Evolutionary conservation across 2,329 filamentous ascomycete genomes (phyloP), one percentile per base, ranked within the genome.

Genomic region (Calonectria pseudoreteaudii): DNA sequence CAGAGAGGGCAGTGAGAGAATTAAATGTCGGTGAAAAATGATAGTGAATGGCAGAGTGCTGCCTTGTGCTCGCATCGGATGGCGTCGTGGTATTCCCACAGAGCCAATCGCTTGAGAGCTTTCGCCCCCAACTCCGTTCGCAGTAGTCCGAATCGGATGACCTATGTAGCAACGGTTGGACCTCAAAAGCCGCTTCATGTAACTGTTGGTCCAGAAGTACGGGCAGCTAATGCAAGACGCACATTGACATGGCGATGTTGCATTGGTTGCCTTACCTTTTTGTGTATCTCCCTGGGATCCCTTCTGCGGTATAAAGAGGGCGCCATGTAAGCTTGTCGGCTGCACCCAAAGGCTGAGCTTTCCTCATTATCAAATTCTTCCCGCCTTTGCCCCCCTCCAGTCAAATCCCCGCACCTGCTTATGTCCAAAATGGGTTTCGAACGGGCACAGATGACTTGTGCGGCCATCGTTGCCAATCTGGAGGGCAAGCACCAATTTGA

Each of bases 401-500:
- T n/a, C n/a, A n/a, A n/a, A 4, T 28, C 36, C 23, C 34, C 34
- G 34, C 34, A 41, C 18, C n/a, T 38, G n/a, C 56, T 23, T 14
- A 14, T 9, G 3, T 28, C 14, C 23, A 62, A 23, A 38, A 62
- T 62, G 56, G 36, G 14, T 16, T 28, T 62, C 34, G 34, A 62
- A 41, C 34, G 56, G 23, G 56, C 56, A 62, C 60, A 65, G 20
- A 65, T 65, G 38, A 65, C 38, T 31, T 65, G 60, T 11, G 60
- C 60, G 38, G 60, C 38, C 31, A 41, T 30, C 38, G 23, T 65
- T 65, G 60, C 60, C 60, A 65, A 65, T 28, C n/a, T 65, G 38
- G 60, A 65, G n/a, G 60, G 60, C 38, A 65, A 49, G 18, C 38
- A 49, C 26, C 26, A n/a, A 13, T n/a, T 65, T 23, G 26, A 47